Conservation (phyloP, 2,329 filamentous ascomycete species). For the Teratosphaeria destructans region DNA sequence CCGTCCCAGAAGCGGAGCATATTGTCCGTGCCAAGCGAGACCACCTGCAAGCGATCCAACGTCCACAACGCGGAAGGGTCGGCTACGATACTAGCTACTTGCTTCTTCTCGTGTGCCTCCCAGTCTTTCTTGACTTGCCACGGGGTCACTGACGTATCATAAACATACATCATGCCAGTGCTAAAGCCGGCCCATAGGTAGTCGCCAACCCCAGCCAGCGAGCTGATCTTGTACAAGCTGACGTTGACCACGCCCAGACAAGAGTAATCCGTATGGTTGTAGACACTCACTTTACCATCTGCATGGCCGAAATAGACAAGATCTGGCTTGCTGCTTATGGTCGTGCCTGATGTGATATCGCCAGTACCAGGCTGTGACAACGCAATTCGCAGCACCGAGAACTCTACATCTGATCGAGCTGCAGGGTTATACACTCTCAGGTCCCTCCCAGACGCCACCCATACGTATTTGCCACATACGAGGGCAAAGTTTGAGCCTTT, state of each 20-base stretch:
- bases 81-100: slow-evolving; percentile 64
- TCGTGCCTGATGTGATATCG: slow-evolving; percentile 76
- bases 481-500: slow-evolving; percentile 82
- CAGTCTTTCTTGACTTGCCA: slow-evolving; percentile 93
- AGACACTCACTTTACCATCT: slow-evolving; percentile 92
- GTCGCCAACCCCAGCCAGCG: slow-evolving; percentile 67
- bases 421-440: slow-evolving; percentile 75
- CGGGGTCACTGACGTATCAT: slow-evolving; percentile 70
- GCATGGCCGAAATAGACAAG: slow-evolving; percentile 83
- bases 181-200: slow-evolving; percentile 91
- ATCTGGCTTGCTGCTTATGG: slow-evolving; percentile 62
- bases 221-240: slow-evolving; percentile 91
- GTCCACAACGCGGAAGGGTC: slow-evolving; percentile 79
- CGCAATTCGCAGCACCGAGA: slow-evolving; percentile 64
- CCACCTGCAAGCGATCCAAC: slow-evolving; percentile 70
- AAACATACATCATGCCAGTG: slow-evolving; percentile 86
- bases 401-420: slow-evolving; percentile 54
- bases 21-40: slow-evolving; percentile 80
- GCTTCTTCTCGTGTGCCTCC: slow-evolving; percentile 70
- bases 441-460: slow-evolving; percentile 80
- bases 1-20: slow-evolving; percentile 83
- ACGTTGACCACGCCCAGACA: slow-evolving; percentile 75
- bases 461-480: slow-evolving; percentile 72
- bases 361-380: slow-evolving; percentile 63
- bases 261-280: slow-evolving; percentile 64